phyloP scores from a whole-genome alignment of 306 rosid species.

The Dalbergia cultrata region DNA sequence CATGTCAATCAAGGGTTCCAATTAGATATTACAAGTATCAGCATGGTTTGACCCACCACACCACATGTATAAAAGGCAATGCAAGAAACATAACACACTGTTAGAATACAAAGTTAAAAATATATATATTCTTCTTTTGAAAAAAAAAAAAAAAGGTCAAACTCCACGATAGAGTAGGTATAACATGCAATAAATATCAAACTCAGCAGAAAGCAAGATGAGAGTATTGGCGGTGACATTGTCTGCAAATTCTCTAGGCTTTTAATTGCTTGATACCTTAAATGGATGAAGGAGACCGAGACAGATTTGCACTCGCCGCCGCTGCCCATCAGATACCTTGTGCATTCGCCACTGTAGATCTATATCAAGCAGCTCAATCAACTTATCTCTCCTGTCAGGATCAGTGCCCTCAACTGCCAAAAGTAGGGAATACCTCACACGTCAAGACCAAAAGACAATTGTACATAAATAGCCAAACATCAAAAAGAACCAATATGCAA shows the following conservation, averaged over 20 bases:
- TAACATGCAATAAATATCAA: conserved; percentile 22
- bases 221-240: conserved; percentile 14
- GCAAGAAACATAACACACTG: conserved; percentile 5
- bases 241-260: conserved; percentile 24
- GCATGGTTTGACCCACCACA: conserved; percentile 10
- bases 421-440: conserved; percentile 24
- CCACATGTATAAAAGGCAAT: background rate
- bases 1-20: no score
- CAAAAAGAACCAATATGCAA: conserved; percentile 21
- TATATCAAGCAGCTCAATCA: conserved; percentile 93
- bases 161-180: background rate
- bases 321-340: conserved; percentile 97
- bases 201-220: background rate
- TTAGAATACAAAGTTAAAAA: conserved; percentile 8
- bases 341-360: conserved; percentile 97
- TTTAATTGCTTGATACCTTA: conserved; percentile 61
- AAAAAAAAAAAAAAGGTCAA: background rate
- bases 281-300: conserved; percentile 96
- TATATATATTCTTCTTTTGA: no score
- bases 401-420: conserved; percentile 90
- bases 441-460: conserved; percentile 32
- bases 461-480: conserved; percentile 25
- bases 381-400: conserved; percentile 82
- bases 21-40: no score
- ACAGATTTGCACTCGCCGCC: conserved; percentile 97